Base-by-base conservation (phyloP, 495 filamentous ascomycete species). In the Penicilliopsis zonata region DNA sequence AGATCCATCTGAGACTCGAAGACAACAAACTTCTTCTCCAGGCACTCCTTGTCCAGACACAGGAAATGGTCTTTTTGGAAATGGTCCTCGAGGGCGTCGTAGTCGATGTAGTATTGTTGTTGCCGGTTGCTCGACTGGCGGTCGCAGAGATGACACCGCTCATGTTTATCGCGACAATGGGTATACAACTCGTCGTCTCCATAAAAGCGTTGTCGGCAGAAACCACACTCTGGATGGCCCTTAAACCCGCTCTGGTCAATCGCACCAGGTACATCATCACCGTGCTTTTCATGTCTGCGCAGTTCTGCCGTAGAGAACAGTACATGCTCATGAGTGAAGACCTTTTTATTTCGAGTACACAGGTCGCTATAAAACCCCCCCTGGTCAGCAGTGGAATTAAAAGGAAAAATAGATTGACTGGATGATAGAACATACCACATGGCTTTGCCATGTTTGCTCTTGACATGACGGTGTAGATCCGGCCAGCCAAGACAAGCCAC, bases 21-120 rank as follows among this genome's bases (percentile, higher is more conserved):
- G 1, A 95, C 92, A n/a, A 94, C 76, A 44, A 95, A 94, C 53
- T 95, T 96, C 69, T 94, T 94, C 37, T 96, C 90, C 49, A 86
- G 44, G 38, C 90, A 99, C 35, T 94, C 87, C 37, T 64, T 61
- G 36, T 99, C 88, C 1, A 67, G 47, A 43, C 90, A 99, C 1
- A 83, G 57, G 46, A 82, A 94, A 53, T 99, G 90, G 18, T 87
- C 85, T 31, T 76, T 77, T 36, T 72, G 69, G 50, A 94, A 95
- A 54, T 99, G 90, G 8, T 70, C 53, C 43, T 88, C 84, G 0
- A 99, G 61, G 0, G 78, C 68, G 38, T 85, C 70, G 57, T 94
- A 94, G 55, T 99, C 69, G 22, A 78, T 57, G 45, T 84, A 99
- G 50, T 99, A 99, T 44, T 83, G 77, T 35, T 86, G 83, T 15